Base-by-base conservation (phyloP, 257 asterid species). In the Handroanthus guayacan region DNA sequence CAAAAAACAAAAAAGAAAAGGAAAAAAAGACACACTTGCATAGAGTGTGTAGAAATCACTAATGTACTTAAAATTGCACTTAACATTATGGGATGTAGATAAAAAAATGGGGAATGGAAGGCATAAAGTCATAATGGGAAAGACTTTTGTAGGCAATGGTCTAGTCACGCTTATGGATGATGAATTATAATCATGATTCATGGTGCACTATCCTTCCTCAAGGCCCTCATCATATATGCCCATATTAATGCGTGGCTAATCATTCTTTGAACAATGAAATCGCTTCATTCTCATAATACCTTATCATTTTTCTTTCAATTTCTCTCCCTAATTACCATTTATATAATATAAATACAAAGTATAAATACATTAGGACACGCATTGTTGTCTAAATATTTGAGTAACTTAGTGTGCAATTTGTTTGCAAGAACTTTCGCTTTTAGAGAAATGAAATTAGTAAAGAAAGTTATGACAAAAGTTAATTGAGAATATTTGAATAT, bases 151-250 rank as follows among this genome's bases (percentile, higher is more conserved):
- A 1, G 47, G 75, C 38, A 76, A 14, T 71, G 63, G 71, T 64
- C 12, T 25, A 16, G 78, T 75, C 88, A 84, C 82, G 85, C 88
- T 74, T 80, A 67, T 51, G 43, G 56, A 75, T 65, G 61, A 84
- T 84, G 72, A 63, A 50, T 36, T 45, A 18, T 48, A 12, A 66
- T 75, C 31, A 71, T 69, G 13, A 74, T 37, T 56, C 41, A 75
- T 75, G 76, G 52, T 81, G 80, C 87, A 84, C 83, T 67, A 81
- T 71, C 65, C 57, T 43, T 12, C 71, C 72, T 65, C 77, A 65
- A 60, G 45, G 45, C 2, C 66, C 44, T 72, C 48, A 70, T 78
- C 81, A 77, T 62, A 41, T 41, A 41, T 8, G 1, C 14, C 52
- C 67, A 74, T 74, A 62, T 69, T 82, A 78, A 78, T 84, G 83